Conservation (phyloP, 371 early-diverging fungal genomes). For the Rhizopus delemar region DNA sequence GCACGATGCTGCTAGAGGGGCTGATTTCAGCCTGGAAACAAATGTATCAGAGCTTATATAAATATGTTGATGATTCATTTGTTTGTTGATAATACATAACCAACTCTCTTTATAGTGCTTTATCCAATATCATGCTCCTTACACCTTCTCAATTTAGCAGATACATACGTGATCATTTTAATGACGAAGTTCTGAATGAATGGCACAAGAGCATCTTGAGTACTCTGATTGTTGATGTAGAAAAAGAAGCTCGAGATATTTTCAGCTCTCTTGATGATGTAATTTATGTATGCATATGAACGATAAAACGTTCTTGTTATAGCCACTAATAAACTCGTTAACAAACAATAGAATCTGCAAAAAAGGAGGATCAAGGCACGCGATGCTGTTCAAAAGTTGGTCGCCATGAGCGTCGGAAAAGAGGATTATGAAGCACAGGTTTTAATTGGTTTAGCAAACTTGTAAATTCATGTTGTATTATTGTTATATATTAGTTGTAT, state of each 20-base stretch:
- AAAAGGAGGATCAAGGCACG: constrained; percentile 13
- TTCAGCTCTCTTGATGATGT: constrained; percentile 6
- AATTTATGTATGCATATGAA: constrained; percentile 16
- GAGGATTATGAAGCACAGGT: constrained; percentile 12
- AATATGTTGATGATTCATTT: constrained; percentile 2
- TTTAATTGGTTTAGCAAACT: constrained; percentile 20
- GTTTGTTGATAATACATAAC: constrained; percentile 7
- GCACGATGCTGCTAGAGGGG: too few relatives aligned
- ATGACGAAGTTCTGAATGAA: constrained; percentile 11
- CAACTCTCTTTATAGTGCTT: constrained; percentile 13
- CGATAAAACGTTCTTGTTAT: constrained; percentile 10
- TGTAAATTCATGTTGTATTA: constrained; percentile 23
- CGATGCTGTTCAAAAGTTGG: constrained; percentile 16
- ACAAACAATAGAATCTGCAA: constrained; percentile 16
- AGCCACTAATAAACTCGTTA: constrained; percentile 14
- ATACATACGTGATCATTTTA: constrained; percentile 12
- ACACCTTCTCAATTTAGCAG: constrained; percentile 15
- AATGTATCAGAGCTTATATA: too few relatives aligned
- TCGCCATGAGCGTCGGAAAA: constrained; percentile 15
- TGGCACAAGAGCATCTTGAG: constrained; percentile 14
- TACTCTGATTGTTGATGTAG: constrained; percentile 10
- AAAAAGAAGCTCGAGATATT: constrained; percentile 6
- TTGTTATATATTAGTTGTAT: constrained; percentile 12
- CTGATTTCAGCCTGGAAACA: too few relatives aligned
- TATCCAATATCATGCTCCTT: constrained; percentile 19